Evolutionary conservation across 108 stramenopile genomes (phyloP), one percentile per base, ranked within the genome.

Genomic region (Nitzschia sp.): DNA sequence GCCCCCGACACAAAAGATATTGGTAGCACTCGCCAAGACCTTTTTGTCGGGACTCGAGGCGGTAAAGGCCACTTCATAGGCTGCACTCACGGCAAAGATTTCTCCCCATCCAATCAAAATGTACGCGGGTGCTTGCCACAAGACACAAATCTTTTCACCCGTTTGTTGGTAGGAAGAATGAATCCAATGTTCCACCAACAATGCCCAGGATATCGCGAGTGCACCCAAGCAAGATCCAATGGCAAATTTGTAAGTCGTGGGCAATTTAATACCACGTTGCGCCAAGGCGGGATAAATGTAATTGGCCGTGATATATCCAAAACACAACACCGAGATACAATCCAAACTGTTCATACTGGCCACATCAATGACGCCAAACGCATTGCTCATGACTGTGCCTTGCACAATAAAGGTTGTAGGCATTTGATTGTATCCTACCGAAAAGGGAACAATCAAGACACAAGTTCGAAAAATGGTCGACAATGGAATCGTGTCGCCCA

Each of bases 211-310:
- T 9, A 94, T 85, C 3, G 90, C 88, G 19, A 77, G 31, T 0
- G 85, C 78, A n/a, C 90, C 90, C 33, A 85, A 75, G 11, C 65
- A 74, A 19, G 83, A 83, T 17, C 93, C 93, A 65, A 94, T 82
- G 32, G 93, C 89, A 73, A 94, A 94, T 70, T 91, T 94, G 74
- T 88, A 78, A 4, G 90, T 82, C 1, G 90, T 94, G 28, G 90
- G 76, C 1, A 94, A 71, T 68, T 84, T 84, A 49, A 94, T 90
- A 27, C 80, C 81, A 9, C 85, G 72, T 31, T 72, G 72, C 26
- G 66, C 78, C 46, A 94, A 71, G 2, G 54, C 68, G 6, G 93
- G 93, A 69, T 91, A 94, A 51, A 94, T 30, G 23, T 72, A 30
- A 29, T 71, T 78, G 27, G 88, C 83, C 46, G 88, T 79, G 9